Percentiles rank a stretch among this genome's conserved stretches.
Evolutionary conservation across 2,329 filamentous ascomycete genomes (phyloP).

Genomic region (Xylaria sp.): DNA sequence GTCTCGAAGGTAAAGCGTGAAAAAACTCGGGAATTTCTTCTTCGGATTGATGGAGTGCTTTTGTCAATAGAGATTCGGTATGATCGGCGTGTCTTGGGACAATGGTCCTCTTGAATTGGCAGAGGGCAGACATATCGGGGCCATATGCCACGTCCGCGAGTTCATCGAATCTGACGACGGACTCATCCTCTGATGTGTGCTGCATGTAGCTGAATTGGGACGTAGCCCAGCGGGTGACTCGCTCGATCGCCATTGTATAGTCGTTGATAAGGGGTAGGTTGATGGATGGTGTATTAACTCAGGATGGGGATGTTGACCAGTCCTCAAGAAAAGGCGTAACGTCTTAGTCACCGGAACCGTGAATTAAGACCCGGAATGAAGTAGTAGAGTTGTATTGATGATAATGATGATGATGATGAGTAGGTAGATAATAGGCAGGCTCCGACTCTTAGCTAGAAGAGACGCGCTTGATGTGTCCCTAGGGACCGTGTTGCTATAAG

Average conservation of each 20-base stretch:
- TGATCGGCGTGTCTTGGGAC: constrained; percentile 48
- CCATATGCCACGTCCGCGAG: constrained; percentile 61
- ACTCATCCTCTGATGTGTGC: constrained; percentile 52
- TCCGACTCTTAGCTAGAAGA: constrained; percentile 26
- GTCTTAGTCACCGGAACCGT: constrained; percentile 4
- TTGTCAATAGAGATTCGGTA: constrained; percentile 80
- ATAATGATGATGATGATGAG: constrained; percentile 4
- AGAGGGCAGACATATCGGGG: constrained; percentile 24
- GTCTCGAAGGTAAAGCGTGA: constrained; percentile 37
- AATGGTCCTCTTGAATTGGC: constrained; percentile 44
- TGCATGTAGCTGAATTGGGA: constrained; percentile 41
- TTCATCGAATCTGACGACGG: constrained; percentile 75
- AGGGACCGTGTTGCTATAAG: constrained; percentile 40
- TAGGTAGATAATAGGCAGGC: constrained; percentile 17
- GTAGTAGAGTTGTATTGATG: constrained; percentile 8
- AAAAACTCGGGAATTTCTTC: constrained; percentile 42
- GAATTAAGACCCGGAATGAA: constrained; percentile 4
- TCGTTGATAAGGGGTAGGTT: not conserved
- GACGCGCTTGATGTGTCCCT: constrained; percentile 33
- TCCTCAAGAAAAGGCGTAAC: not conserved
- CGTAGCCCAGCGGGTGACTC: constrained; percentile 35
- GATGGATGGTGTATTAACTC: constrained; percentile 5
- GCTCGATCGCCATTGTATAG: constrained; percentile 35
- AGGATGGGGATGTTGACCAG: not conserved
- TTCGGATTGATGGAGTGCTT: constrained; percentile 66